A percentile compares a stretch with the other conserved stretches of the same genome.
Evolutionary conservation across 163 green algal species (phyloP).

Genomic region (Volvox carteri): DNA sequence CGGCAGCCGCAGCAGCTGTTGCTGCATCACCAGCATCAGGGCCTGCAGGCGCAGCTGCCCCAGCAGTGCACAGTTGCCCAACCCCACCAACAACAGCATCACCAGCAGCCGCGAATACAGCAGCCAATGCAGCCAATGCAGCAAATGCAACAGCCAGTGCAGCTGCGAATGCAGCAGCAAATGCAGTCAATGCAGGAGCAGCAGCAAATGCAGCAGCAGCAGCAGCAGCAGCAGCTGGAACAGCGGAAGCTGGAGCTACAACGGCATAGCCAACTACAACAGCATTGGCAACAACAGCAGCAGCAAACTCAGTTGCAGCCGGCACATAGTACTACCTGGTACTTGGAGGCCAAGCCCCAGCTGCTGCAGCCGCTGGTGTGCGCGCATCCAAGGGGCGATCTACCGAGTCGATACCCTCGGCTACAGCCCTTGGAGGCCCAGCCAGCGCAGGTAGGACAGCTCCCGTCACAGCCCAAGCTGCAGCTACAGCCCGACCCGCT

Average conservation of each 20-base stretch:
- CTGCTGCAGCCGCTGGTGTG: too few relatives aligned
- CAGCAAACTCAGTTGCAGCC: too few relatives aligned
- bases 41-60: background rate
- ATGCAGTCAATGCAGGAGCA: background rate
- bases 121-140: background rate
- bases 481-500: background rate
- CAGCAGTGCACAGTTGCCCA: background rate
- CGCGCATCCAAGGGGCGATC: too few relatives aligned
- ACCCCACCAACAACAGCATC: background rate
- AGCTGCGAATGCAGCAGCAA: background rate
- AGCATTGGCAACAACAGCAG: background rate
- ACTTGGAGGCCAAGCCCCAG: too few relatives aligned
- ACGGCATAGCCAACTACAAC: background rate
- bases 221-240: background rate
- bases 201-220: background rate
- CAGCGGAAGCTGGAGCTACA: background rate
- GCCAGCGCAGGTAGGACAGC: too few relatives aligned
- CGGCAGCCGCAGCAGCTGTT: too few relatives aligned
- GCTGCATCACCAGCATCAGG: too few relatives aligned
- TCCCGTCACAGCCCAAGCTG: background rate
- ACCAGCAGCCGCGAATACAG: background rate
- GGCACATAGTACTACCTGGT: too few relatives aligned
- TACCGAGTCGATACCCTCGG: too few relatives aligned
- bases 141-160: background rate
- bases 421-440: too few relatives aligned